Evolutionary conservation across 768 basidiomycete genomes (phyloP).

Genomic region (Boletus tomentosulus): DNA sequence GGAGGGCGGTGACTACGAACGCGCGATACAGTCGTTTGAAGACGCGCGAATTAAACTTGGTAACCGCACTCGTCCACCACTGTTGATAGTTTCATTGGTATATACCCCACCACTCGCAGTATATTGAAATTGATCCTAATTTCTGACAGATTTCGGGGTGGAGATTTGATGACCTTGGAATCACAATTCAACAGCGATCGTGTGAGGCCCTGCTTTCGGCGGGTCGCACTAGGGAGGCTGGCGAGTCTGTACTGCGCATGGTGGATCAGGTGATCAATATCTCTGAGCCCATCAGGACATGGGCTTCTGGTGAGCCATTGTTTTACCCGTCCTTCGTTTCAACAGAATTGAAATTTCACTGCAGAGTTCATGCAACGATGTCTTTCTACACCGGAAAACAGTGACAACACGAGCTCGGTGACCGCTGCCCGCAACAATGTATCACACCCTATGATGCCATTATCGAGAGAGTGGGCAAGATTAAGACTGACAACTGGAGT

Average conservation of each 20-base stretch:
- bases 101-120: not conserved
- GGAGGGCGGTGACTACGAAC: not conserved
- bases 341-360: not conserved
- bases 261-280: not conserved
- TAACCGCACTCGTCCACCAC: not conserved
- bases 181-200: not conserved
- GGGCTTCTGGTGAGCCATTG: not conserved
- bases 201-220: not conserved
- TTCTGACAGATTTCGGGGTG: not conserved
- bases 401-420: not conserved
- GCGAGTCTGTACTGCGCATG: not conserved
- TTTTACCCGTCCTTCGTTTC: not conserved
- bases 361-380: not conserved
- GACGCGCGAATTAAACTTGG: not conserved
- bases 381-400: not conserved
- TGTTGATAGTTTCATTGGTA: not conserved
- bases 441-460: not conserved
- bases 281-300: not conserved
- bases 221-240: not conserved
- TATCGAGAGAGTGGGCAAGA: constrained; percentile 3
- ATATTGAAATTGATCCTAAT: not conserved
- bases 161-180: not conserved
- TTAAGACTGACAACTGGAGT: not conserved
- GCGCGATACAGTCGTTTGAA: not conserved
- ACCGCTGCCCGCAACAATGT: not conserved